Conservation (phyloP, 768 basidiomycete genomes). For the Tulasnella sp. region DNA sequence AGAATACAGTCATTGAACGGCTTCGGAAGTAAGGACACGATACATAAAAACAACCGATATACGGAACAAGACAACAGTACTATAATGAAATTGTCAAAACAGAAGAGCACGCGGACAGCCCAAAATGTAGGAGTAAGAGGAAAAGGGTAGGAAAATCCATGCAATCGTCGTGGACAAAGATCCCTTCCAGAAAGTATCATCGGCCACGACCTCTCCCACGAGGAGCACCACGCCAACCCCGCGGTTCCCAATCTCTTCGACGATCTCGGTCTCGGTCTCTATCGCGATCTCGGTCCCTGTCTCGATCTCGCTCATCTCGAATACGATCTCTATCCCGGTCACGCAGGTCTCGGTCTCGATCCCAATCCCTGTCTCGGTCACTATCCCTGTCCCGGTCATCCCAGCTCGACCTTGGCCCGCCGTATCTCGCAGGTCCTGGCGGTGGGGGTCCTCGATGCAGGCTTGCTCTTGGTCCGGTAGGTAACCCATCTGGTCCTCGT, state of each 20-base stretch:
- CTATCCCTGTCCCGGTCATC: neutral
- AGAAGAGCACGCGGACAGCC: neutral
- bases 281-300: neutral
- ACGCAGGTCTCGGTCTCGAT: neutral
- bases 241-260: neutral
- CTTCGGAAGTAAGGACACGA: neutral
- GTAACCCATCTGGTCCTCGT: neutral
- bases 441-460: neutral
- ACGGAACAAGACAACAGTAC: slow-evolving; percentile 1
- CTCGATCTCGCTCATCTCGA: neutral
- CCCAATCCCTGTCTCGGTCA: neutral
- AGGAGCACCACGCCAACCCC: neutral
- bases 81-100: neutral
- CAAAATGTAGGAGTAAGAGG: too few relatives aligned
- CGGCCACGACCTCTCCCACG: too few relatives aligned
- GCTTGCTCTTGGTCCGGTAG: neutral
- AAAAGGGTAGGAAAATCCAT: too few relatives aligned
- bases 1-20: slow-evolving; percentile 13
- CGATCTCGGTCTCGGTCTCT: neutral
- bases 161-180: too few relatives aligned
- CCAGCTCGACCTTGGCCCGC: neutral
- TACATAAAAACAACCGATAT: slow-evolving; percentile 2
- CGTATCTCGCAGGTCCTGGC: neutral
- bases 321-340: neutral
- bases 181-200: too few relatives aligned